Evolutionary conservation across 768 basidiomycete species (phyloP).

Genomic region (Udeniomyces megalosporus): DNA sequence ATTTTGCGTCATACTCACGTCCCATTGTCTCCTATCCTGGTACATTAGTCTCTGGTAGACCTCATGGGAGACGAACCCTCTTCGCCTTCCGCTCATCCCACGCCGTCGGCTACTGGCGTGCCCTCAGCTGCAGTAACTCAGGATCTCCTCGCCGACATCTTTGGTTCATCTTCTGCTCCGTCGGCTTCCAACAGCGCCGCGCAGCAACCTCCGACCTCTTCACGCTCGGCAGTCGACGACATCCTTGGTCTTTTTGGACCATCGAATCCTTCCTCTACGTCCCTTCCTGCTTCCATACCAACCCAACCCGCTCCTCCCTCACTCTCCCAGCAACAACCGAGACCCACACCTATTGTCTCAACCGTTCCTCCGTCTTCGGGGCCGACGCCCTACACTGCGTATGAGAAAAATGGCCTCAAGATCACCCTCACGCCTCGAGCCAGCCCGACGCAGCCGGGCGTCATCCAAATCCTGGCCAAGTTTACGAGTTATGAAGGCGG

Average conservation of each 20-base stretch:
- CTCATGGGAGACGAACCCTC: constrained; percentile 63
- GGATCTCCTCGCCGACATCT: constrained; percentile 83
- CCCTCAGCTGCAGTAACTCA: constrained; percentile 44
- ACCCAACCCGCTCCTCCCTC: background rate
- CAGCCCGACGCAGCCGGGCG: constrained; percentile 60
- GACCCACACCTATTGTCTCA: constrained; percentile 19
- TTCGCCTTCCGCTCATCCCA: constrained; percentile 32
- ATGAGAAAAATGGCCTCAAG: constrained; percentile 77
- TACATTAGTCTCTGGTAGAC: constrained; percentile 37
- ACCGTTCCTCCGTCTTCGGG: constrained; percentile 27
- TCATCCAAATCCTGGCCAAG: constrained; percentile 75
- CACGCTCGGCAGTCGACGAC: constrained; percentile 55
- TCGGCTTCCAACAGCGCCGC: too few species aligned
- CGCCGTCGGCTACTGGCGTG: constrained; percentile 30
- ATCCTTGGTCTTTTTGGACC: constrained; percentile 77
- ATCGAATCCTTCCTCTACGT: constrained; percentile 25
- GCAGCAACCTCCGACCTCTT: constrained; percentile 31
- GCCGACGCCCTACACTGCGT: constrained; percentile 57
- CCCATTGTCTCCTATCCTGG: background rate
- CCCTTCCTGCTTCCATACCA: constrained; percentile 30
- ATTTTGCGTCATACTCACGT: background rate
- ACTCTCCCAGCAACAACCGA: background rate
- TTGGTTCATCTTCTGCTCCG: constrained; percentile 39
- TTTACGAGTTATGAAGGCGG: constrained; percentile 54
- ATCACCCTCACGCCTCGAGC: constrained; percentile 81